Evolutionary conservation across 2,329 filamentous ascomycete genomes (phyloP).

Genomic region (Aspergillus floridensis): DNA sequence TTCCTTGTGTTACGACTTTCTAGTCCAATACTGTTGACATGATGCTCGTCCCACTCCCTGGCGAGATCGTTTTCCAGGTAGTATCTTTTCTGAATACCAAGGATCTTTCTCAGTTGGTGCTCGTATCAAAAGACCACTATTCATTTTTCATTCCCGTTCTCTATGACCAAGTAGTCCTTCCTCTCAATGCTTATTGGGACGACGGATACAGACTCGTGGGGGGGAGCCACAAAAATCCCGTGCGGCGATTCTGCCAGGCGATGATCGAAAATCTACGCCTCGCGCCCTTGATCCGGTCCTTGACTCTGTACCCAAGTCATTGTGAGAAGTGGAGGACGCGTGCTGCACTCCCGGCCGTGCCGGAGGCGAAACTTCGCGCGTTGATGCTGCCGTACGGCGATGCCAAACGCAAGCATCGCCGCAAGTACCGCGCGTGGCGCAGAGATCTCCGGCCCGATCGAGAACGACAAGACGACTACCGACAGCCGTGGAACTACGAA

Average conservation of each 20-base stretch:
- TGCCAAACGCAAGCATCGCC: neutral
- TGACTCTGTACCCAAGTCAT: neutral
- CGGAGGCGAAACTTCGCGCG: neutral
- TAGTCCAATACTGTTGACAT: neutral
- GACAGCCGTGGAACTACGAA: neutral
- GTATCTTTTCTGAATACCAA: neutral
- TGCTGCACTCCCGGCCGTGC: neutral
- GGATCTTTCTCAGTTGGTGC: neutral
- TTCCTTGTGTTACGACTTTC: too few species aligned
- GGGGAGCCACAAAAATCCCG: neutral
- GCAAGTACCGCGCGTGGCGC: neutral
- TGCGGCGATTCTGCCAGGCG: neutral
- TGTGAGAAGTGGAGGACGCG: neutral
- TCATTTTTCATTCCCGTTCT: neutral
- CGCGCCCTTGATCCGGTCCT: neutral
- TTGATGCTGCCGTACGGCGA: neutral
- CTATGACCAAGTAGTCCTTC: neutral
- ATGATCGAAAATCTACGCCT: neutral
- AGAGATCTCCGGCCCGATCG: neutral
- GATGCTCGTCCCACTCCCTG: neutral
- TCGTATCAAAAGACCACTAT: neutral
- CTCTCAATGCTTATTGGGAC: neutral
- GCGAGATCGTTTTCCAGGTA: neutral
- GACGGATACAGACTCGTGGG: neutral
- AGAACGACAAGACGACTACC: neutral